Base-by-base conservation (phyloP, 2,329 filamentous ascomycete genomes). In the Xylariaceae sp. region DNA sequence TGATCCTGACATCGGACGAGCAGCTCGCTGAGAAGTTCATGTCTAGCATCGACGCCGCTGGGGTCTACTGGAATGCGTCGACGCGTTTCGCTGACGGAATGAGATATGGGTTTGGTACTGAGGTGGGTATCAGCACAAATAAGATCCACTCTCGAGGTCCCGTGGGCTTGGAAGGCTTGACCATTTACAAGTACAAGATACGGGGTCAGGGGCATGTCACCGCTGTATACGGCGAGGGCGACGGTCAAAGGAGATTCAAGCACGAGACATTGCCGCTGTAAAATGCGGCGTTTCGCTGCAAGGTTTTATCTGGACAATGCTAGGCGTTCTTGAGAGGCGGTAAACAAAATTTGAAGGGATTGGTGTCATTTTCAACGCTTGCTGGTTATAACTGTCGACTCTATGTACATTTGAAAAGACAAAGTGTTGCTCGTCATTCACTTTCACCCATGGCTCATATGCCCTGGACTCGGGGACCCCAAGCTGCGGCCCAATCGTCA, bases 41-140 rank as follows among this genome's bases (percentile, higher is more conserved):
- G 82, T 82, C 83, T 42, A 83, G 83, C 53, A 83, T 97, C 46
- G 94, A 97, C 73, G 90, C 90, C 28, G 88, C 91, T 0, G 93
- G 92, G 47, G 92, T 93, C 16, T 99, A 96, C 78, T 97, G 93
- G 91, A 99, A 99, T 69, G 89, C 91, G 7, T 95, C 90, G 19
- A 96, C 90, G 9, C 83, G 94, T 46, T 93, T 99, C 74, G 91
- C 92, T 6, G 94, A 99, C 69, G 94, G 94, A 7, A 97, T 96
- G 88, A 82, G 94, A 40, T 97, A 95, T 69, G 94, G 94, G 7
- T 99, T 99, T 72, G 94, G 94, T 44, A 97, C 94, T 0, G 94
- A 99, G 73, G 94, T 99, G 19, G 94, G 94, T 49, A 97, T 99
- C 72, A 95, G 89, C 74, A 99, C 94, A 45, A 99, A 97, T 77